These are phyloP conservation scores for Blumeria hordei DNA, from an alignment of 2,329 filamentous ascomycete genomes.

Conservation along the genomic window DNA sequence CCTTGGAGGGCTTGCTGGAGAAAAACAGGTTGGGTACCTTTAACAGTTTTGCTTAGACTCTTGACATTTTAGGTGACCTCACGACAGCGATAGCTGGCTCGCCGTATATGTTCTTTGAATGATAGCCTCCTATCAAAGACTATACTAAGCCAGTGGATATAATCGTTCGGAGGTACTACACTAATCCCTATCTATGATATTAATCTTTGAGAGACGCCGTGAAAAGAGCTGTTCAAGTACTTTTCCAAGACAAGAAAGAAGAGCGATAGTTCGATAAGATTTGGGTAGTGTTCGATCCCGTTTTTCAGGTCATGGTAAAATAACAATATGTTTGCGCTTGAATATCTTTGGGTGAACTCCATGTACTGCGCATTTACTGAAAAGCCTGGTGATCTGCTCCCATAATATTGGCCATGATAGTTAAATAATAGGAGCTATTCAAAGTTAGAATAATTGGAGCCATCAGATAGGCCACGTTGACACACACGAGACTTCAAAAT, in stretches of 20 bases:
- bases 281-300: too few relatives aligned
- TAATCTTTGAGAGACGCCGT: too few relatives aligned
- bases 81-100: background rate
- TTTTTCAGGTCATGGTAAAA: too few relatives aligned
- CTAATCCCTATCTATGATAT: too few relatives aligned
- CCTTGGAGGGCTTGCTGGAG: background rate
- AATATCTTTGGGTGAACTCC: too few relatives aligned
- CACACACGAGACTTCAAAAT: too few relatives aligned
- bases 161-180: background rate
- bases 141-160: background rate
- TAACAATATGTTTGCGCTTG: too few relatives aligned
- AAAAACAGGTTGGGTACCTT: slow-evolving; percentile 7
- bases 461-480: too few relatives aligned
- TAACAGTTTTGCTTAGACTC: slow-evolving; percentile 3
- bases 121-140: background rate
- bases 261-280: too few relatives aligned
- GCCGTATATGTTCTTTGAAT: background rate
- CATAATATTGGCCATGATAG: background rate
- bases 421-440: background rate
- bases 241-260: too few relatives aligned
- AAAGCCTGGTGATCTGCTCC: background rate
- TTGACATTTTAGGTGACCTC: background rate
- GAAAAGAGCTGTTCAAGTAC: too few relatives aligned
- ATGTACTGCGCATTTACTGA: background rate
- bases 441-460: too few relatives aligned